Conservation (phyloP, 164 flowering plant species). For the Warburgia ugandensis region DNA sequence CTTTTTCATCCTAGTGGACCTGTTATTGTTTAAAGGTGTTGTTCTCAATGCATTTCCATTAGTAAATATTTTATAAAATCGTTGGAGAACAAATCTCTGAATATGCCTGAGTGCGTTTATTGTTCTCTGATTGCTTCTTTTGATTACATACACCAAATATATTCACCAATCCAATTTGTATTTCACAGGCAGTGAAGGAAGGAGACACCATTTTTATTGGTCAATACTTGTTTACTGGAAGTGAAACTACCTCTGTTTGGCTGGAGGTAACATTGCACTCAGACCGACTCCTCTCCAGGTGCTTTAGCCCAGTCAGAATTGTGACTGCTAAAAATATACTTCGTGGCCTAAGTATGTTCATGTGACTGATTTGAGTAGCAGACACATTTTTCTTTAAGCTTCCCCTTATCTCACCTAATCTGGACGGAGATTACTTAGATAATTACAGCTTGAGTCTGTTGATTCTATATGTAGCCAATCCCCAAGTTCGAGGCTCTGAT, state of each 20-base stretch:
- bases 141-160: too few species aligned
- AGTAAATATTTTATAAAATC: too few species aligned
- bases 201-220: slow-evolving; percentile 95
- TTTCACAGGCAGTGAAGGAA: slow-evolving; percentile 68
- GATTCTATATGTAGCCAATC: too few species aligned
- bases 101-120: too few species aligned
- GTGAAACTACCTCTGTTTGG: slow-evolving; percentile 99
- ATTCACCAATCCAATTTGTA: background rate
- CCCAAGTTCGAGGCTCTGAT: background rate
- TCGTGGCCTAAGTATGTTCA: background rate
- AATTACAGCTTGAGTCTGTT: too few species aligned
- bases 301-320: background rate
- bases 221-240: slow-evolving; percentile 92
- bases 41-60: too few species aligned
- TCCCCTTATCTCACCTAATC: background rate
- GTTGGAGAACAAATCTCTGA: too few species aligned
- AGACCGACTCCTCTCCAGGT: background rate
- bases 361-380: background rate
- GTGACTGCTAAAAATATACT: background rate
- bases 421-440: background rate
- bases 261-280: slow-evolving; percentile 50
- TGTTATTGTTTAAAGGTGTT: too few species aligned
- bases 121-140: background rate
- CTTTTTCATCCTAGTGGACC: too few species aligned
- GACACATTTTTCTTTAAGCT: background rate